These are phyloP conservation scores for Stachybotrys chartarum DNA, from an alignment of 2,329 filamentous ascomycete species.

Conservation along the genomic window DNA sequence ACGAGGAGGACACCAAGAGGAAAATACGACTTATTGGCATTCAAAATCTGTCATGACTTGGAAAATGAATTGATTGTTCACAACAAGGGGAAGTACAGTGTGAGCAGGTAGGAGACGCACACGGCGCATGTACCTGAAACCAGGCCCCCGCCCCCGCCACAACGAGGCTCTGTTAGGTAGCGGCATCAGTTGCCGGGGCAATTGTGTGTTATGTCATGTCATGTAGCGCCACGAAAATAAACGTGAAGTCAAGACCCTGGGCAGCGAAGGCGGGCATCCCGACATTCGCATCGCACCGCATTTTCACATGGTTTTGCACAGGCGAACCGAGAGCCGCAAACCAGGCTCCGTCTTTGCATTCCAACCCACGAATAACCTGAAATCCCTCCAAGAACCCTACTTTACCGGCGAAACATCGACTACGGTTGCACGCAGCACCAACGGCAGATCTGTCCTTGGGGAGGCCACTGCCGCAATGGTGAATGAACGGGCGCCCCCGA, in stretches of 20 bases:
- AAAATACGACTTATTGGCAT: too few relatives aligned
- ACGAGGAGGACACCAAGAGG: too few relatives aligned
- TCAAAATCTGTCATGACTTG: too few relatives aligned
- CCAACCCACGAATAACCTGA: constrained; percentile 21
- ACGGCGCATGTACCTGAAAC: not conserved
- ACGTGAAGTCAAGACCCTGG: constrained; percentile 4
- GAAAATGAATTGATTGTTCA: too few relatives aligned
- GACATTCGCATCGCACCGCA: not conserved
- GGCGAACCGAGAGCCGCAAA: constrained; percentile 10
- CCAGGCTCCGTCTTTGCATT: constrained; percentile 23
- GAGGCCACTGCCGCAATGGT: constrained; percentile 28
- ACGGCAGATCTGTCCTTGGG: not conserved
- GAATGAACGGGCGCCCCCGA: constrained; percentile 38
- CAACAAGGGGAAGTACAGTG: too few relatives aligned
- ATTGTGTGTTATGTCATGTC: constrained; percentile 22
- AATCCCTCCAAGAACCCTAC: constrained; percentile 12
- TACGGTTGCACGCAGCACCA: not conserved
- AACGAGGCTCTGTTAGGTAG: not conserved
- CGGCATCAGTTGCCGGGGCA: constrained; percentile 19
- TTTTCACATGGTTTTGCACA: constrained; percentile 10
- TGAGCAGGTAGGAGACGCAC: not conserved
- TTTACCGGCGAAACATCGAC: constrained; percentile 4
- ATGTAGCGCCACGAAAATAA: constrained; percentile 3
- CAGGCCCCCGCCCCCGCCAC: not conserved
- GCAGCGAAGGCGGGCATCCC: constrained; percentile 1